These are phyloP conservation scores for Penicillium sp. DNA, from an alignment of 2,329 filamentous ascomycete species.

Conservation along the genomic window DNA sequence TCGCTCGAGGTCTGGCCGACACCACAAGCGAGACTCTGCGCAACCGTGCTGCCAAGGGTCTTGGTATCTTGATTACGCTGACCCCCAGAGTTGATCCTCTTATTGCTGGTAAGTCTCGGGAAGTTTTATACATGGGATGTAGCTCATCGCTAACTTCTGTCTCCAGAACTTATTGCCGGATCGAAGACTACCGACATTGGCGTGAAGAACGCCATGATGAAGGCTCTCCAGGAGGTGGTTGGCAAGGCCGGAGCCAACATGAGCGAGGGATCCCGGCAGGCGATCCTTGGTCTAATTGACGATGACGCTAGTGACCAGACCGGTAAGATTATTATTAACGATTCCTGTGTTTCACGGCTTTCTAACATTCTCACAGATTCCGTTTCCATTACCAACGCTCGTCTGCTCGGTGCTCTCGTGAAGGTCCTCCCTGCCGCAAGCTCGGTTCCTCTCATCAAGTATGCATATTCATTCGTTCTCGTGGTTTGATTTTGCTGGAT, in stretches of 20 bases:
- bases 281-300: constrained; percentile 88
- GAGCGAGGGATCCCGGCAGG: constrained; percentile 81
- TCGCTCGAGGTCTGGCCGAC: constrained; percentile 93
- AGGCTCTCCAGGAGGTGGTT: constrained; percentile 92
- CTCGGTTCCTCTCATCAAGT: constrained; percentile 61
- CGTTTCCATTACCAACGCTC: constrained; percentile 87
- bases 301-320: constrained; percentile 74
- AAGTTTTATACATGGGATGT: not conserved
- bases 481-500: not conserved
- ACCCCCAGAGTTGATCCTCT: constrained; percentile 94
- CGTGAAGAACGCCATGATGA: constrained; percentile 93
- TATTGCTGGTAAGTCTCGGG: constrained; percentile 57
- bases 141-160: constrained; percentile 5
- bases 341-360: constrained; percentile 10
- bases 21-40: constrained; percentile 85
- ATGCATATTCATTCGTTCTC: constrained; percentile 23
- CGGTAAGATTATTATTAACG: constrained; percentile 43
- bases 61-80: constrained; percentile 92
- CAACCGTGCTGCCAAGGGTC: constrained; percentile 83
- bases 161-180: constrained; percentile 85
- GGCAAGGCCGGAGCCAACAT: constrained; percentile 93
- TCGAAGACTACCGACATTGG: constrained; percentile 85
- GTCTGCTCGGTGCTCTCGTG: constrained; percentile 82
- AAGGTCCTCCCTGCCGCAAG: constrained; percentile 77
- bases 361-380: constrained; percentile 44